Conservation (phyloP, 2,329 filamentous ascomycete genomes). For the Ophiostoma quercus region DNA sequence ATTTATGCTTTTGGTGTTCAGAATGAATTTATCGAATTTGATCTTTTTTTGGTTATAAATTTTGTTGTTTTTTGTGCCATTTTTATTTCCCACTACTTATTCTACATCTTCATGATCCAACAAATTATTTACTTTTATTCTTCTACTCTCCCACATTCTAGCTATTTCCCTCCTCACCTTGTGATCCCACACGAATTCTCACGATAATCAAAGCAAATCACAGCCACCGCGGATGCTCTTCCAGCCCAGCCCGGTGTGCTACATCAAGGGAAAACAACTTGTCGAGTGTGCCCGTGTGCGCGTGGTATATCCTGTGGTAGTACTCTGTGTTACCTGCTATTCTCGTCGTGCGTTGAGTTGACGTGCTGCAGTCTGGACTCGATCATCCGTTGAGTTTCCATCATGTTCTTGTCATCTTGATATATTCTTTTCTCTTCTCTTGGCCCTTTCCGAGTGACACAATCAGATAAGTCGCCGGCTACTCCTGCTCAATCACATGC, state of each 20-base stretch:
- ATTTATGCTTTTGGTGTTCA: neutral
- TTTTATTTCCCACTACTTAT: neutral
- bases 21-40: neutral
- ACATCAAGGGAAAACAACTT: neutral
- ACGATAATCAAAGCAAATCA: conserved; percentile 6
- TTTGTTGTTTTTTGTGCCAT: neutral
- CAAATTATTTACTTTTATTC: too few relatives aligned
- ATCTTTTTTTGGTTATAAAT: neutral
- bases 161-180: neutral
- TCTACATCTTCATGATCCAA: too few relatives aligned
- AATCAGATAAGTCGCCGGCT: neutral
- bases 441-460: too few relatives aligned
- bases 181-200: neutral
- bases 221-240: neutral
- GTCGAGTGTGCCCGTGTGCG: neutral
- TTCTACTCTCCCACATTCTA: neutral
- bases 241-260: neutral
- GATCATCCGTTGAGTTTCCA: neutral
- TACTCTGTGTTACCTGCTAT: neutral
- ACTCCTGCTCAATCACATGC: neutral
- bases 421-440: neutral
- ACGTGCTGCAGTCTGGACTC: neutral
- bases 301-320: neutral
- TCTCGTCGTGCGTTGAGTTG: neutral
- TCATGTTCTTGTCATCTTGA: neutral